Evolutionary conservation across 176 grass and related monocot species (phyloP).

Genomic region (Hsuehochloa calcarea): DNA sequence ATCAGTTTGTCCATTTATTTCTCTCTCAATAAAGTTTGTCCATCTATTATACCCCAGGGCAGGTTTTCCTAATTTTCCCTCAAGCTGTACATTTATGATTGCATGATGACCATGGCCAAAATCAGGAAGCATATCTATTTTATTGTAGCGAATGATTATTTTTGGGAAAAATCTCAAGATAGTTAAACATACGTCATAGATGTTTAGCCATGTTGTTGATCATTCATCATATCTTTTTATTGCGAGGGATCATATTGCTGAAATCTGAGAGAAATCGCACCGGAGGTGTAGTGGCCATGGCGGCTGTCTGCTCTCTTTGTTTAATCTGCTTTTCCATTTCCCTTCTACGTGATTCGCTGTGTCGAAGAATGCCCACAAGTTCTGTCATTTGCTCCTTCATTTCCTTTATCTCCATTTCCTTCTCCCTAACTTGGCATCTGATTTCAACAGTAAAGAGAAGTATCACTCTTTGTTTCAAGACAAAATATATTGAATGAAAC

Average conservation of each 20-base stretch:
- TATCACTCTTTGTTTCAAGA: background rate
- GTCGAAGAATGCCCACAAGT: constrained; percentile 77
- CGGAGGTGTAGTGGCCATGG: constrained; percentile 60
- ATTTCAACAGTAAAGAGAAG: constrained; percentile 22
- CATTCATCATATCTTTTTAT: background rate
- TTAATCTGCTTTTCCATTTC: constrained; percentile 87
- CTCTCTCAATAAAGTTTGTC: background rate
- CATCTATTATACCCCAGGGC: background rate
- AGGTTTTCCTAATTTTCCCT: background rate
- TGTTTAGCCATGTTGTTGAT: constrained; percentile 1
- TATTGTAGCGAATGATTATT: background rate
- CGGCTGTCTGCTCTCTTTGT: constrained; percentile 60
- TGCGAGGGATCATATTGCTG: background rate
- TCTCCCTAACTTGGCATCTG: constrained; percentile 83
- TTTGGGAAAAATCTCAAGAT: background rate
- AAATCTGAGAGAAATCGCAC: constrained; percentile 44
- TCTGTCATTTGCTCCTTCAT: constrained; percentile 95
- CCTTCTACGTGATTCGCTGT: constrained; percentile 75
- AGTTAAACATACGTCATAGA: background rate
- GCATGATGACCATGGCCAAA: background rate
- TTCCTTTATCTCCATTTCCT: constrained; percentile 82
- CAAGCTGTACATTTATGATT: background rate
- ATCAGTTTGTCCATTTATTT: background rate
- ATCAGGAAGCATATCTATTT: background rate
- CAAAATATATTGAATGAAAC: background rate